Evolutionary conservation across 768 basidiomycete species (phyloP).

Genomic region (Butyriboletus loyo): DNA sequence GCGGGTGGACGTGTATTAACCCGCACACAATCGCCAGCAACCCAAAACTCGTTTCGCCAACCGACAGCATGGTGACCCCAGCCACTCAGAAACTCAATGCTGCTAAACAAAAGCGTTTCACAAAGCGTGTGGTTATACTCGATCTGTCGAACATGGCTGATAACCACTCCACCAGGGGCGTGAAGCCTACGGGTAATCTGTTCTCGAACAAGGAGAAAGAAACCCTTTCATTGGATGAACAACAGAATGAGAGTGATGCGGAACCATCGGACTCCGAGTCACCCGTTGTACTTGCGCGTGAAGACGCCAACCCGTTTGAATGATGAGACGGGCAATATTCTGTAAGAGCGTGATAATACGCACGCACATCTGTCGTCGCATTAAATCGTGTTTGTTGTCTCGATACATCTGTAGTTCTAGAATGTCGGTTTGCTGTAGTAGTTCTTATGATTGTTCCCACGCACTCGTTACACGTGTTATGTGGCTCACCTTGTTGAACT

Average conservation of each 20-base stretch:
- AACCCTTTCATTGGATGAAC: conserved; percentile 23
- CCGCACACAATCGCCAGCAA: conserved; percentile 51
- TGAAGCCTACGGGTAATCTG: conserved; percentile 58
- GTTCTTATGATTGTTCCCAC: conserved; percentile 30
- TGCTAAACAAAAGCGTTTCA: conserved; percentile 91
- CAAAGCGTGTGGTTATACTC: conserved; percentile 55
- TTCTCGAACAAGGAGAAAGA: conserved; percentile 45
- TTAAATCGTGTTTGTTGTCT: conserved; percentile 23
- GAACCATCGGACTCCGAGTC: conserved; percentile 34
- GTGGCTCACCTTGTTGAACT: not conserved
- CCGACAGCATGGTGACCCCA: conserved; percentile 93
- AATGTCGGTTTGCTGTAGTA: conserved; percentile 19
- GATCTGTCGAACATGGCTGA: conserved; percentile 6
- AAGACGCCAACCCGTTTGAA: conserved; percentile 74
- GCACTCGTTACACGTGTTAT: conserved; percentile 14
- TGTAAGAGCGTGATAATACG: conserved; percentile 29
- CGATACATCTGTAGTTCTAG: conserved; percentile 32
- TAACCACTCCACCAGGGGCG: conserved; percentile 39
- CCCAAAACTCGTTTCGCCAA: conserved; percentile 86
- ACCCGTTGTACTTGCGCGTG: conserved; percentile 35
- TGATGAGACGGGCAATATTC: conserved; percentile 9
- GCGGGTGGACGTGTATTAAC: not conserved
- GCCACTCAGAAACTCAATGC: conserved; percentile 88
- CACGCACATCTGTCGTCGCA: conserved; percentile 23
- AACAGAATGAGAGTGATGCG: conserved; percentile 37